Conservation (phyloP, 177 flowering plant species). For the Vitis hybrid region DNA sequence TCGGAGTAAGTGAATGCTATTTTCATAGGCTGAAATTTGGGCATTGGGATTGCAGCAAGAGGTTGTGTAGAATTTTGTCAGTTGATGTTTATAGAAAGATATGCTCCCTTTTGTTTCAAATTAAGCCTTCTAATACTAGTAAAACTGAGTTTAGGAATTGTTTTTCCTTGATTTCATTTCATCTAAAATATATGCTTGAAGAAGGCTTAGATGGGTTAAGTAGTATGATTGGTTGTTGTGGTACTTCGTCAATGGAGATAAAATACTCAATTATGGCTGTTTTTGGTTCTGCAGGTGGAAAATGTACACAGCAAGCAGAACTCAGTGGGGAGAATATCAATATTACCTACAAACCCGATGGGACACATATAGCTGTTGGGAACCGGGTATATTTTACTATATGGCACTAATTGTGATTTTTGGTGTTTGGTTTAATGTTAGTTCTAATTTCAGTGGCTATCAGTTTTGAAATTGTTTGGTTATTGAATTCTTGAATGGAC, state of each 20-base stretch:
- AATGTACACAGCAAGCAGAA: constrained; percentile 89
- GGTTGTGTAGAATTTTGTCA: background rate
- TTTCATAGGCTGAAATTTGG: background rate
- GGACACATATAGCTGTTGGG: constrained; percentile 92
- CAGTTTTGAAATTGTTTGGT: no score
- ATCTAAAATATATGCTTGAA: background rate
- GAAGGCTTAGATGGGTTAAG: background rate
- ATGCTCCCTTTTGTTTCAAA: no score
- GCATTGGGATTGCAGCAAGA: no score
- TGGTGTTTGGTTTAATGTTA: background rate
- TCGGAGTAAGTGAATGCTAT: constrained; percentile 68
- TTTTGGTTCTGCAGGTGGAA: constrained; percentile 68
- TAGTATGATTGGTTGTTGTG: background rate
- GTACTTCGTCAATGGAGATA: background rate
- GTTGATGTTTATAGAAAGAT: no score
- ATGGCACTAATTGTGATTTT: constrained; percentile 2
- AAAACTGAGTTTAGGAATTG: no score
- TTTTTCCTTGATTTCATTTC: no score
- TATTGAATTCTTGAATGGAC: background rate
- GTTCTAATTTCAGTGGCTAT: background rate
- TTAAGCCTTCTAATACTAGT: no score
- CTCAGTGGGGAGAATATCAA: constrained; percentile 98
- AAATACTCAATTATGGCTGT: background rate
- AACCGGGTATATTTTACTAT: constrained; percentile 60
- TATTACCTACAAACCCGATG: constrained; percentile 80